These are phyloP conservation scores for Biscogniauxia mediterranea DNA, from an alignment of 2,329 filamentous ascomycete genomes.

Conservation along the genomic window DNA sequence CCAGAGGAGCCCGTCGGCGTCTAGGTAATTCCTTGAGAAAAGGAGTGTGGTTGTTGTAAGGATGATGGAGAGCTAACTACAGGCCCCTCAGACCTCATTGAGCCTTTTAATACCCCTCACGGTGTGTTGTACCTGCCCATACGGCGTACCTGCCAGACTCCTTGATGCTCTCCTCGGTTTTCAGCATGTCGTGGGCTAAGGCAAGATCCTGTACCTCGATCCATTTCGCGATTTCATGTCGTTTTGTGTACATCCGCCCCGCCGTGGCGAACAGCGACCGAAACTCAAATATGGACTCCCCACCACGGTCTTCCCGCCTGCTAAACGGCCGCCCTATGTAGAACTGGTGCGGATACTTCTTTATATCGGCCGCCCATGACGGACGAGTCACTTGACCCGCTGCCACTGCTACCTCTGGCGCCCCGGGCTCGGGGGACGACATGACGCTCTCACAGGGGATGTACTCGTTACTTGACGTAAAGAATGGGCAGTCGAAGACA, in stretches of 20 bases:
- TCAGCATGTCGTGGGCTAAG: not conserved
- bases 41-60: too few relatives aligned
- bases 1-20: not conserved
- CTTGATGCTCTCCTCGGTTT: not conserved
- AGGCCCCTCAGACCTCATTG: too few relatives aligned
- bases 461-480: not conserved
- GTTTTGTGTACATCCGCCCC: not conserved
- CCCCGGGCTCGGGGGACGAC: not conserved
- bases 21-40: too few relatives aligned
- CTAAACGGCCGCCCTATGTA: slow-evolving; percentile 48
- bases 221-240: not conserved
- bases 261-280: not conserved
- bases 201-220: not conserved
- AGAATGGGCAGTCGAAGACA: not conserved
- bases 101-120: too few relatives aligned
- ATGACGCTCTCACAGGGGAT: not conserved
- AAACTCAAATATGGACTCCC: not conserved
- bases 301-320: slow-evolving; percentile 25
- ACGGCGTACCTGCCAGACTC: too few relatives aligned
- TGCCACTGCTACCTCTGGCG: not conserved
- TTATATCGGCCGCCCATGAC: not conserved
- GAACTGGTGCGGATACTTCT: not conserved
- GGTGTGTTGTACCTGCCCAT: too few relatives aligned
- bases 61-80: too few relatives aligned
- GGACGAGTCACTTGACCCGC: not conserved